Evolutionary conservation across 352 stramenopile genomes (phyloP).

Genomic region (Thraustochytrium sp.): DNA sequence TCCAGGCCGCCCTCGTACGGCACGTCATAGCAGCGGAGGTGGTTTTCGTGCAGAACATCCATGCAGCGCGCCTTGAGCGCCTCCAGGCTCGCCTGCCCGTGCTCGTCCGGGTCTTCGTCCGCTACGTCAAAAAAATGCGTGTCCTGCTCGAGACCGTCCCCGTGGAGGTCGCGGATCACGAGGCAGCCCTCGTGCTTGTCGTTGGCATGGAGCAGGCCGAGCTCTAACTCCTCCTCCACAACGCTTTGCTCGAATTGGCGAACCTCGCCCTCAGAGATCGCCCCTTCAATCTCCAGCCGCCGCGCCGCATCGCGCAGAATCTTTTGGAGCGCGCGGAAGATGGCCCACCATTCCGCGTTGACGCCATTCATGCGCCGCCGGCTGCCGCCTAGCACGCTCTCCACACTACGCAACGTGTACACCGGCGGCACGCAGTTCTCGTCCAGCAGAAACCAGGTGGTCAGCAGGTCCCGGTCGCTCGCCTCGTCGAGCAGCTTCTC

Average conservation of each 20-base stretch:
- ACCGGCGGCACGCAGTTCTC: neutral
- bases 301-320: neutral
- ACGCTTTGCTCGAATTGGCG: neutral
- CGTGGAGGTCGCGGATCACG: neutral
- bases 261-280: neutral
- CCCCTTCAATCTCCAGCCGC: neutral
- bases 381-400: neutral
- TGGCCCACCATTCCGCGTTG: neutral
- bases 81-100: neutral
- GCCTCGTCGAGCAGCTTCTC: constrained; percentile 1
- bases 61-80: neutral
- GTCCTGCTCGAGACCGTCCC: neutral
- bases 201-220: neutral
- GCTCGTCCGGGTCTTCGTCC: neutral
- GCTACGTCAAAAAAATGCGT: neutral
- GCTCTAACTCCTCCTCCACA: neutral
- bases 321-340: neutral
- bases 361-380: neutral
- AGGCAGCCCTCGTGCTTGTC: neutral
- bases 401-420: neutral
- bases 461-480: neutral
- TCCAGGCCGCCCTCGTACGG: constrained; percentile 10
- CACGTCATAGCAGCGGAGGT: neutral
- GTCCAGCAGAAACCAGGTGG: constrained; percentile 18
- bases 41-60: neutral